A percentile compares a stretch with the other conserved stretches of the same genome.
Conservation (phyloP, 2,329 filamentous ascomycete genomes). For the Thyridium curvatum region DNA sequence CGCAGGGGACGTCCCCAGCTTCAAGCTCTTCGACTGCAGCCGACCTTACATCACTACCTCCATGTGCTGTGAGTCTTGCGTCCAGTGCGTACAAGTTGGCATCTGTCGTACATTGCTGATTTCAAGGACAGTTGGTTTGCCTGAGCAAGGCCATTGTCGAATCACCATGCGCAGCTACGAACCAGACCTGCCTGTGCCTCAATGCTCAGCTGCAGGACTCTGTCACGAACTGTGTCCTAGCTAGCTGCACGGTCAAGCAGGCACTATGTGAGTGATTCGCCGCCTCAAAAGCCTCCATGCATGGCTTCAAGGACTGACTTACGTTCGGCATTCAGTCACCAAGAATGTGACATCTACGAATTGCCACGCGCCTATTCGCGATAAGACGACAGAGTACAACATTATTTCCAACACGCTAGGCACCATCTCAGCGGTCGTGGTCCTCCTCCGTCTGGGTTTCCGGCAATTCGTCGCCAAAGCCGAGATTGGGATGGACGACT, state of each 20-base stretch:
- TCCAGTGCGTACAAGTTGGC: too few species aligned
- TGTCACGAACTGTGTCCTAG: slow-evolving; percentile 3
- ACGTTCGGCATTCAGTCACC: slow-evolving; percentile 5
- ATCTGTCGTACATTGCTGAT: too few species aligned
- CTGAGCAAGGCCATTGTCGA: too few species aligned
- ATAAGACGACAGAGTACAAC: slow-evolving; percentile 23
- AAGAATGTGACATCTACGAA: slow-evolving; percentile 16
- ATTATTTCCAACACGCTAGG: slow-evolving; percentile 20
- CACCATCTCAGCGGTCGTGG: slow-evolving; percentile 25
- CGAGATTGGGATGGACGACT: slow-evolving; percentile 28
- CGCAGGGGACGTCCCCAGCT: too few species aligned
- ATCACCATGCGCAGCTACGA: not conserved
- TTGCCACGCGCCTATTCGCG: slow-evolving; percentile 15
- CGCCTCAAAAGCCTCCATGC: not conserved
- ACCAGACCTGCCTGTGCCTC: slow-evolving; percentile 6
- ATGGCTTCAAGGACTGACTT: slow-evolving; percentile 2
- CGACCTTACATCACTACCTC: too few species aligned
- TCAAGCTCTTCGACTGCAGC: too few species aligned
- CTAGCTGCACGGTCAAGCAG: slow-evolving; percentile 6
- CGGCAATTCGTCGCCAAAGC: slow-evolving; percentile 22
- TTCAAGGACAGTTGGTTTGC: too few species aligned
- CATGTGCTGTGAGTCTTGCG: too few species aligned
- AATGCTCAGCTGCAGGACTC: not conserved
- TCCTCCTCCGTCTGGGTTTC: slow-evolving; percentile 28
- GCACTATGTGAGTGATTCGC: slow-evolving; percentile 1